Evolutionary conservation across 2,329 filamentous ascomycete genomes (phyloP), one percentile per base, ranked within the genome.

Genomic region (Leptodontidium sp.): DNA sequence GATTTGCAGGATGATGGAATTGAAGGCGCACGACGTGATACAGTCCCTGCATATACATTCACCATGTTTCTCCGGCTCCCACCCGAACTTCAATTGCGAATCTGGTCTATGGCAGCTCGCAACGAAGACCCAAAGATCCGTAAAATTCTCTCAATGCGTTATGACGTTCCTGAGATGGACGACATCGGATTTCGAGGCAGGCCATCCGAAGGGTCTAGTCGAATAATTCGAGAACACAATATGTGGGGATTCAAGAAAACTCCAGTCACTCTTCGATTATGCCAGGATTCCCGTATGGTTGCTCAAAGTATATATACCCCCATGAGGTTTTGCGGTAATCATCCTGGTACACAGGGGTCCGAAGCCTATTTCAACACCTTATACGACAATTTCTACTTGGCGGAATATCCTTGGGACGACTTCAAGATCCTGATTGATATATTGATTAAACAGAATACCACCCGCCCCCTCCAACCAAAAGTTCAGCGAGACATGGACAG

Each of bases 321-420:
- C 4, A 55, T 65, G 45, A 35, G 47, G 7, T 52, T 50, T 17
- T 62, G 45, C 17, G 29, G 52, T n/a, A n/a, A 15, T 35, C 26
- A 15, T 4, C 14, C 14, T 9, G 24, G 15, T 21, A 29, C 52
- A 57, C 32, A 9, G 52, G 21, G 2, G n/a, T 38, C 29, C 29
- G 52, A 57, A 9, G 52, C 29, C 1, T 64, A 68, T 43, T 61
- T 68, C 45, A 68, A 68, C 24, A 65, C 61, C 26, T 32, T 68
- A 9, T 65, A 68, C 47, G 61, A 61, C 45, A 45, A n/a, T 29
- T 68, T 68, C 49, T 68, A 65, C 26, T 53, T 68, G 1, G 47
- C 53, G 6, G 40, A 55, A 7, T 49, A 61, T 14, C 14, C 53
- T 24, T 68, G 66, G 66, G 26, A 29, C 8, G 15, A 43, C 1